phyloP scores from a whole-genome alignment of 306 rosid genomes.

The Cicer judaicum region DNA sequence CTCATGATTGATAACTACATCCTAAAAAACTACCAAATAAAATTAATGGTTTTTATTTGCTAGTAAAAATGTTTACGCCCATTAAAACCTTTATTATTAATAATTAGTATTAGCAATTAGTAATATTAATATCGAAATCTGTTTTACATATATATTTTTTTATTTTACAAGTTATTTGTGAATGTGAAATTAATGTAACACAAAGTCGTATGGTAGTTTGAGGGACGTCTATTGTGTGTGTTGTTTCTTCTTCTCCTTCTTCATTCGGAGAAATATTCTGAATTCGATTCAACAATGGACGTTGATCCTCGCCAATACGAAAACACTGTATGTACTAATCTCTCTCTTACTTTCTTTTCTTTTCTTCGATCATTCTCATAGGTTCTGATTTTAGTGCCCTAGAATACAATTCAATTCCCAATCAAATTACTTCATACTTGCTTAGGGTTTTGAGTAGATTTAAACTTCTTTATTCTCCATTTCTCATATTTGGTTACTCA shows the following conservation, averaged over 20 bases:
- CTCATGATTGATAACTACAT: too few species aligned
- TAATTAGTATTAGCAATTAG: too few species aligned
- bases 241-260: not conserved
- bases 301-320: slow-evolving; percentile 71
- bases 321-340: slow-evolving; percentile 54
- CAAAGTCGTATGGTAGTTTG: not conserved
- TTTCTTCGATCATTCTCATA: not conserved
- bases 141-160: too few species aligned
- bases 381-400: not conserved
- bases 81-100: too few species aligned
- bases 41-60: too few species aligned
- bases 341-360: not conserved
- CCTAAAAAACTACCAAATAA: too few species aligned
- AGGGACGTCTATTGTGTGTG: not conserved
- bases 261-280: not conserved
- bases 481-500: not conserved
- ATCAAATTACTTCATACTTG: not conserved
- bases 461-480: not conserved
- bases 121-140: too few species aligned
- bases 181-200: not conserved
- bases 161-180: not conserved
- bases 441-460: not conserved
- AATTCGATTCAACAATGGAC: slow-evolving; percentile 54
- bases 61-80: too few species aligned
- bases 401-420: not conserved